Evolutionary conservation across 805 yeast species (phyloP), one percentile per base, ranked within the genome.

Genomic region (Kodamaea fukazawae): DNA sequence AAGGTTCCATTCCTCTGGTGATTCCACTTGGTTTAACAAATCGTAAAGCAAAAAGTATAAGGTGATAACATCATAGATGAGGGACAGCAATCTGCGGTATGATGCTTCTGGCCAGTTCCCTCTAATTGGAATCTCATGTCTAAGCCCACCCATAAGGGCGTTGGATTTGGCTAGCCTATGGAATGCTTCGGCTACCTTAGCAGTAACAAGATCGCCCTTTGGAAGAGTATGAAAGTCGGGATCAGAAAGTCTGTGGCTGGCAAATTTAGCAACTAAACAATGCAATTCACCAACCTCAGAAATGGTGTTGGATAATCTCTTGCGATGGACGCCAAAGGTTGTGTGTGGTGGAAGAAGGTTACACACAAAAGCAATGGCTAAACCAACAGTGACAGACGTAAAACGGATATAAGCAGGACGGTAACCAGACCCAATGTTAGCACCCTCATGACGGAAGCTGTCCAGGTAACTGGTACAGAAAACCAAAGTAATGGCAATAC

Each of bases 401-500:
- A 55, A 60, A 34, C 70, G 48, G 1, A 41, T 41, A 13, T 45
- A 52, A 0, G 65, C 67, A 1, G 58, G 63, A 23, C 41, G 40
- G 36, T 49, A 54, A 3, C 70, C 70, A 10, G 31, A 36, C 1
- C 67, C 65, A 13, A 61, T 47, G 44, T 58, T 50, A 7, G 55
- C 56, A 7, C 44, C 17, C 4, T 35, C 26, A 30, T 35, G 36
- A 23, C 43, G 45, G 29, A 50, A 40, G 3, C 46, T 49, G 47
- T 63, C 65, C 8, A 48, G 49, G 62, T 65, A 63, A 39, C 65
- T 58, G 0, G 67, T 61, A 8, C 67, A 65, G 29, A 61, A 33
- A 2, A 63, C 67, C 41, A 64, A 54, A 1, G 55, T 43, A 12
- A 59, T 43, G 0, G 68, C 51, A 5, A 64, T 56, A 3, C 53